A percentile compares a stretch with the other conserved stretches of the same genome.
These are phyloP conservation scores for Aphanomyces invadans DNA, from an alignment of 352 stramenopile genomes.

Conservation along the genomic window DNA sequence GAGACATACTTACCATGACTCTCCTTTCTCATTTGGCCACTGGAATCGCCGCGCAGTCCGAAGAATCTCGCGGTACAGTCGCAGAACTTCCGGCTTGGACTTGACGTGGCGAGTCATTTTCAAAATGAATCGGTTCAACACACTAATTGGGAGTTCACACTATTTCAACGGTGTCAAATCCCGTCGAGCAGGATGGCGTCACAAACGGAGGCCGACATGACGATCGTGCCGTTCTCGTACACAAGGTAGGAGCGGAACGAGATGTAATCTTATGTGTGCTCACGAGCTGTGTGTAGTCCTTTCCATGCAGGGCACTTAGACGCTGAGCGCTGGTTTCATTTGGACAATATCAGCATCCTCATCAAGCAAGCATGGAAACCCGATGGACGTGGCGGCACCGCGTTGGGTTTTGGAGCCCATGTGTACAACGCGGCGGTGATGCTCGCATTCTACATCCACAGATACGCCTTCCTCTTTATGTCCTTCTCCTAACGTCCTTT, in stretches of 20 bases:
- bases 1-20: constrained; percentile 43
- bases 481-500: not conserved
- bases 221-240: constrained; percentile 22
- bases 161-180: no score
- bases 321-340: constrained; percentile 52
- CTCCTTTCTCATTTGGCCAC: constrained; percentile 62
- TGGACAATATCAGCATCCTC: constrained; percentile 43
- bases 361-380: constrained; percentile 73
- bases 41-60: constrained; percentile 63
- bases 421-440: constrained; percentile 74
- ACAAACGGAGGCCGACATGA: not conserved
- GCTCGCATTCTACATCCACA: constrained; percentile 61
- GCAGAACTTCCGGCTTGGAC: constrained; percentile 47
- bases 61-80: constrained; percentile 75
- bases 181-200: no score
- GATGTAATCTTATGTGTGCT: not conserved
- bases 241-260: not conserved
- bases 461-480: constrained; percentile 24
- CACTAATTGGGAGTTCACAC: not conserved
- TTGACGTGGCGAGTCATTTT: constrained; percentile 7
- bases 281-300: constrained; percentile 29
- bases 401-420: constrained; percentile 67
- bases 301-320: constrained; percentile 71
- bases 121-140: no score
- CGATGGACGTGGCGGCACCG: constrained; percentile 62